Evolutionary conservation across 1,139 yeast genomes (phyloP).

Genomic region (Debaryomyces udenii): DNA sequence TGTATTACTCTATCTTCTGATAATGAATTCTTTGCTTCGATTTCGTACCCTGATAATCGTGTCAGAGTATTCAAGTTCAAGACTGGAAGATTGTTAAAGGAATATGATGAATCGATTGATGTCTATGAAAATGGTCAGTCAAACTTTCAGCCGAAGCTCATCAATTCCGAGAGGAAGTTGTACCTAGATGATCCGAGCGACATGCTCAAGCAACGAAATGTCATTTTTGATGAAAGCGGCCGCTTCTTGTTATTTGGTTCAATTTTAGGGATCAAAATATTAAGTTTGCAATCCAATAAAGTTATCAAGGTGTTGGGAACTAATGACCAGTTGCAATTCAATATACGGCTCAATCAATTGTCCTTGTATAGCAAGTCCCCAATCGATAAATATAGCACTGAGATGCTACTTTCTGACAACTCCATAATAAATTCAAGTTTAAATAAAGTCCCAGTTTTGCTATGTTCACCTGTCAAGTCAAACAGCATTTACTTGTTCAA

Average conservation of each 20-base stretch:
- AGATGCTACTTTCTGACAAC: conserved; percentile 41
- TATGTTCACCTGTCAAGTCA: conserved; percentile 33
- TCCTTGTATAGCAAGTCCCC: conserved; percentile 19
- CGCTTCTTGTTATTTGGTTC: conserved; percentile 36
- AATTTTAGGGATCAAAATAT: conserved; percentile 35
- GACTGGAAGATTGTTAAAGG: conserved; percentile 34
- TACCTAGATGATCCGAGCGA: conserved; percentile 15
- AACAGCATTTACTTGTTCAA: conserved; percentile 37
- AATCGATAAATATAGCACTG: conserved; percentile 26
- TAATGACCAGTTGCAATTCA: conserved; percentile 32
- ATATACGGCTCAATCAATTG: conserved; percentile 24
- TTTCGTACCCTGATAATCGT: conserved; percentile 32
- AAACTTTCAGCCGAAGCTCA: conserved; percentile 25
- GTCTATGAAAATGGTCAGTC: conserved; percentile 18
- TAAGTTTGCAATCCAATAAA: conserved; percentile 31
- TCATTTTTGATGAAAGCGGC: conserved; percentile 38
- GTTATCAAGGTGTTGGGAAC: conserved; percentile 32
- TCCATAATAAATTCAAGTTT: conserved; percentile 36
- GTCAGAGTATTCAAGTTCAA: conserved; percentile 35
- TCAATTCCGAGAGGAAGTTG: conserved; percentile 28
- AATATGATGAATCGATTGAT: conserved; percentile 23
- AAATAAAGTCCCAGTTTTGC: conserved; percentile 32
- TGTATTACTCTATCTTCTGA: conserved; percentile 11
- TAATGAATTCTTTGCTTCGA: conserved; percentile 19
- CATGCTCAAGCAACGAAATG: conserved; percentile 15